Conservation (phyloP, 2,329 filamentous ascomycete species). For the Chrysoporthe puriensis region DNA sequence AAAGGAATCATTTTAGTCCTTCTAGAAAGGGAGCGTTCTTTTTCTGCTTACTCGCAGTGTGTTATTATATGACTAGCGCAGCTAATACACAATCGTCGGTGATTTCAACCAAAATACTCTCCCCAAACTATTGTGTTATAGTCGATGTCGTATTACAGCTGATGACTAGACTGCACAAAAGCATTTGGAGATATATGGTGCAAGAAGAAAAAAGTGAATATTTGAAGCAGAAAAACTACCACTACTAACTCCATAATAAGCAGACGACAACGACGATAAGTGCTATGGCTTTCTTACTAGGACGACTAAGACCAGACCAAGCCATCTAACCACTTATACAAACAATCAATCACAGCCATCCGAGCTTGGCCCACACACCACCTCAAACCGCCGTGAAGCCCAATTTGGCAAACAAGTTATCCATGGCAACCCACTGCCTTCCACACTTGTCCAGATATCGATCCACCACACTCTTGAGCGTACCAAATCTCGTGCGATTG, state of each 20-base stretch:
- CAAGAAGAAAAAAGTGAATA: not conserved
- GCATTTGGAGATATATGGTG: no score
- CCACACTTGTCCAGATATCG: constrained; percentile 88
- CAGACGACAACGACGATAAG: not conserved
- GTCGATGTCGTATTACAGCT: no score
- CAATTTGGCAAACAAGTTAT: constrained; percentile 75
- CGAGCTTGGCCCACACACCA: not conserved
- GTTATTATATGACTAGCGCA: not conserved
- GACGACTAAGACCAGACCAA: not conserved
- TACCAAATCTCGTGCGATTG: constrained; percentile 79
- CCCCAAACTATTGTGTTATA: no score
- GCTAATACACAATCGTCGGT: not conserved
- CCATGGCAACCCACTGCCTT: constrained; percentile 92
- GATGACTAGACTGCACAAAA: no score
- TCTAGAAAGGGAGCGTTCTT: constrained; percentile 7
- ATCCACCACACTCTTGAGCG: constrained; percentile 77
- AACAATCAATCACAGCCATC: constrained; percentile 9
- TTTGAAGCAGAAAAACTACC: not conserved
- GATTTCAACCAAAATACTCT: not conserved
- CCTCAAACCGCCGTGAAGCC: constrained; percentile 48
- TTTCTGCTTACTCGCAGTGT: constrained; percentile 8
- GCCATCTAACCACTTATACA: not conserved
- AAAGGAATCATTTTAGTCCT: constrained; percentile 14
- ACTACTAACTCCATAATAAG: not conserved
- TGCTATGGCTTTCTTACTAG: not conserved